Conservation (phyloP, 139 green algal species). For the Micromonas commoda region DNA sequence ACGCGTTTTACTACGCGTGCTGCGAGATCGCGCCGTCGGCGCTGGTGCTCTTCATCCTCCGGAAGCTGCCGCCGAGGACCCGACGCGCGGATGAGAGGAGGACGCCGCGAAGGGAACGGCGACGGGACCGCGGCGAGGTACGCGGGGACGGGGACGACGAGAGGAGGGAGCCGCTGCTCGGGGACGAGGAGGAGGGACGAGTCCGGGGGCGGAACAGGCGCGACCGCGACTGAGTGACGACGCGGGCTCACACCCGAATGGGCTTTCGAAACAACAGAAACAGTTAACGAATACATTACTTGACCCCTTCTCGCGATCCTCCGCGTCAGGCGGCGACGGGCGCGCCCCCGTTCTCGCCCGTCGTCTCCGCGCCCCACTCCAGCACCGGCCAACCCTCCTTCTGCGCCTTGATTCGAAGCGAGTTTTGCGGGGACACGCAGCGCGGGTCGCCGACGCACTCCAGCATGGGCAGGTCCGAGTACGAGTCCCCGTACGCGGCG, state of each 20-base stretch:
- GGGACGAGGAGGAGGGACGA: neutral
- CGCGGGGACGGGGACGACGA: neutral
- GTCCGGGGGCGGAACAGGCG: neutral
- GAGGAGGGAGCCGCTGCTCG: neutral
- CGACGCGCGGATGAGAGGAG: constrained; percentile 17
- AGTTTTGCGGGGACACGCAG: neutral
- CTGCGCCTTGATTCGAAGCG: neutral
- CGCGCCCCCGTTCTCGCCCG: neutral
- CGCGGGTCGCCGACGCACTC: constrained; percentile 23
- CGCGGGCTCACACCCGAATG: too few species aligned
- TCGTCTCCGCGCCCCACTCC: neutral
- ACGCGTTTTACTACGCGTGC: constrained; percentile 60
- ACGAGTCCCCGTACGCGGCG: constrained; percentile 40
- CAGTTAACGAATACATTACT: too few species aligned
- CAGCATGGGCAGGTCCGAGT: constrained; percentile 37
- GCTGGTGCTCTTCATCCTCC: constrained; percentile 82
- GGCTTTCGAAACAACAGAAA: too few species aligned
- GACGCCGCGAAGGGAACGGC: neutral
- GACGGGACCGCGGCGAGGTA: neutral
- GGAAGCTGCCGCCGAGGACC: constrained; percentile 80
- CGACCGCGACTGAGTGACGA: too few species aligned
- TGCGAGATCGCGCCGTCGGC: constrained; percentile 73
- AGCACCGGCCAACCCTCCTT: neutral
- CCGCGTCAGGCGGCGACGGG: too few species aligned
- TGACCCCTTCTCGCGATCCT: too few species aligned